Evolutionary conservation across 2,329 filamentous ascomycete species (phyloP), one percentile per base, ranked within the genome.

Genomic region (Hymenoscyphus fructigenus): DNA sequence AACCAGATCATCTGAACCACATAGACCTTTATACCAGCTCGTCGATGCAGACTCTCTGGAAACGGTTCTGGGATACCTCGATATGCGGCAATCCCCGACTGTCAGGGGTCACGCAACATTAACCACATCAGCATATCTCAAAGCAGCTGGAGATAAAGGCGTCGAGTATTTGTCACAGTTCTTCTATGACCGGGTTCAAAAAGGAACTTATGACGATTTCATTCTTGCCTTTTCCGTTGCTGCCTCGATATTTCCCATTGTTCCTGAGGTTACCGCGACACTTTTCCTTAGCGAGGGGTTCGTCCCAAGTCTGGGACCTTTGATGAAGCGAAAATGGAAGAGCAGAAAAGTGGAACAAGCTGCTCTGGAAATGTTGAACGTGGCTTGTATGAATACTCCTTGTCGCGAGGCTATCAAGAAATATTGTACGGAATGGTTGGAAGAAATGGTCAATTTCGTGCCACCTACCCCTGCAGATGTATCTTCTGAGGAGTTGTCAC

Each of bases 141-240:
- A 94, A 76, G 87, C 89, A 32, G 88, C 91, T 2, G 87, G 87
- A 61, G 86, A 93, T 14, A 83, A 85, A 6, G 92, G 92, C 3
- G 84, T 88, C 69, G 83, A 86, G 69, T 85, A 88, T 69, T 85
- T 97, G 59, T 85, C 86, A 5, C 84, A 85, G 5, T 94, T 95
- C 76, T 91, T 97, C 75, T 88, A 88, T 62, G 81, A 85, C 17
- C 87, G 89, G 61, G 83, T 96, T 17, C 80, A 85, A 70, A 88
- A 89, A 68, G 88, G 88, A 61, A 94, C 90, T 28, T 91, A 93
- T 68, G 93, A 97, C 73, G 92, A 96, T 77, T 87, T 96, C 70
- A 92, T 97, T 62, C 83, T 95, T 59, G 93, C 93, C 5, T 98
- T 97, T 76, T 98, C 93, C 61, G 93, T 93, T n/a, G 92, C 93